These are phyloP conservation scores for Zanthoxylum bungeanum DNA, from an alignment of 345 rosid genomes.

Conservation along the genomic window DNA sequence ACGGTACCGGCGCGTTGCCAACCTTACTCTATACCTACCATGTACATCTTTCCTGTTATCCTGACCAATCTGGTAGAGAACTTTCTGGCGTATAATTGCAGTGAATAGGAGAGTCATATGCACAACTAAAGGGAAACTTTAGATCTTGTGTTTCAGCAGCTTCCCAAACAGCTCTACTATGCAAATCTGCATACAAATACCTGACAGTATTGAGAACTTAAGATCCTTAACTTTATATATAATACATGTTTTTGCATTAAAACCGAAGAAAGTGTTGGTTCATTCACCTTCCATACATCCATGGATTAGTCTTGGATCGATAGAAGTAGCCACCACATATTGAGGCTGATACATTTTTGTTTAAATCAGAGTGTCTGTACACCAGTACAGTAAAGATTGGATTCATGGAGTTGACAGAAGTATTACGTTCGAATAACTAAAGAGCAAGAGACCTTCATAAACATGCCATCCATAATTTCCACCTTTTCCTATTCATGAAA, in stretches of 20 bases:
- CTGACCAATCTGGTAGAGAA: conserved; percentile 21
- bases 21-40: conserved; percentile 24
- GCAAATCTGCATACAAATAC: conserved; percentile 33
- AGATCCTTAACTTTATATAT: neutral
- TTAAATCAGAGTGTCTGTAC: conserved; percentile 45
- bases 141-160: conserved; percentile 31
- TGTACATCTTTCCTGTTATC: conserved; percentile 30
- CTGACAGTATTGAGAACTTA: conserved; percentile 3
- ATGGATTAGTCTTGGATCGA: conserved; percentile 51
- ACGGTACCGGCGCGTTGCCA: no score
- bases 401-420: conserved; percentile 27
- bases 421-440: no score
- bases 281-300: conserved; percentile 49
- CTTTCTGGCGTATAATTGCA: conserved; percentile 12
- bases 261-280: neutral
- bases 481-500: no score
- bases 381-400: conserved; percentile 53
- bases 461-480: conserved; percentile 57
- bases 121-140: conserved; percentile 27
- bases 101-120: conserved; percentile 27
- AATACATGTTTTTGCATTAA: neutral
- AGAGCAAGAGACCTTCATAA: conserved; percentile 39
- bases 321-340: conserved; percentile 52
- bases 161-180: conserved; percentile 29
- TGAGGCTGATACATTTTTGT: conserved; percentile 40